A percentile compares a stretch with the other conserved stretches of the same genome.
Evolutionary conservation across 306 rosid species (phyloP).

Genomic region (Nissolia schottii): DNA sequence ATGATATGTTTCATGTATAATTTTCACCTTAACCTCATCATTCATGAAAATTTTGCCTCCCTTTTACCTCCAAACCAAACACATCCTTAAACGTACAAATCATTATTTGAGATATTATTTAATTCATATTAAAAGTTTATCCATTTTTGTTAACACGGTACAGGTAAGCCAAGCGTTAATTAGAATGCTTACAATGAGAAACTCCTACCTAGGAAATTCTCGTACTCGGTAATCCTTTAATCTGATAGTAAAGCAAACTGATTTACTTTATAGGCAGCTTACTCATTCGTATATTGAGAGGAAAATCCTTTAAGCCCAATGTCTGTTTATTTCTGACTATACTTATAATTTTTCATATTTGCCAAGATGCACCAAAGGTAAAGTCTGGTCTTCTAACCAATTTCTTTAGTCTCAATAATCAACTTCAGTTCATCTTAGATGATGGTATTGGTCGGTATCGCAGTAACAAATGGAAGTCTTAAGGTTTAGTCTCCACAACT

Average conservation of each 20-base stretch:
- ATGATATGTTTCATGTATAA: too few species aligned
- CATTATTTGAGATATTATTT: too few species aligned
- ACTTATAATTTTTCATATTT: not conserved
- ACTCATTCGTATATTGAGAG: not conserved
- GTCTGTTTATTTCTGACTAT: not conserved
- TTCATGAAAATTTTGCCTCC: too few species aligned
- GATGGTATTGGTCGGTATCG: not conserved
- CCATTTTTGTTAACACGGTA: too few species aligned
- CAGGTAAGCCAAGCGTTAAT: too few species aligned
- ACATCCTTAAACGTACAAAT: too few species aligned
- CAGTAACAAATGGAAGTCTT: not conserved
- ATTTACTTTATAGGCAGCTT: not conserved
- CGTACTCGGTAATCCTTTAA: not conserved
- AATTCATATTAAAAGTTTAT: too few species aligned
- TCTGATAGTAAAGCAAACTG: not conserved
- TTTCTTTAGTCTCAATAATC: not conserved
- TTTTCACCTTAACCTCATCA: too few species aligned
- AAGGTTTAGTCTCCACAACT: conserved; percentile 1
- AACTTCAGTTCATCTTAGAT: not conserved
- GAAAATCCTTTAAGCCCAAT: not conserved
- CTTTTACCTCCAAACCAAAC: too few species aligned
- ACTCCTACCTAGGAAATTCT: too few species aligned
- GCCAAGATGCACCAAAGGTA: not conserved
- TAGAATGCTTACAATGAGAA: too few species aligned
- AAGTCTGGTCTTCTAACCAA: not conserved